phyloP scores from a whole-genome alignment of 345 rosid species.

The Moringa oleifera region DNA sequence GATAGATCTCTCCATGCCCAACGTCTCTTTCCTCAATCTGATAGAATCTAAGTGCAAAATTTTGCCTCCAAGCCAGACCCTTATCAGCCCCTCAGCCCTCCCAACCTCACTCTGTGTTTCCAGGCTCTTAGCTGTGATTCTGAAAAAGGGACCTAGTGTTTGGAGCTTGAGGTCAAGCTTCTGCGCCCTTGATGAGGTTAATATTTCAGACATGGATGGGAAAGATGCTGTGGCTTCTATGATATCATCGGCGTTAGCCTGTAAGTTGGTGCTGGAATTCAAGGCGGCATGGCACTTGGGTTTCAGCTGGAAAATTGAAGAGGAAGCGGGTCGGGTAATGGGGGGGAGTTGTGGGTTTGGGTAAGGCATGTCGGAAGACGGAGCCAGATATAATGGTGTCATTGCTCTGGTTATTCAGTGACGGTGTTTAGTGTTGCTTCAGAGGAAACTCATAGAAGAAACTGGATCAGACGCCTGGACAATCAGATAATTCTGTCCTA shows the following conservation, averaged over 20 bases:
- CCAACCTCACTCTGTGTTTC: conserved; percentile 59
- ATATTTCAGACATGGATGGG: conserved; percentile 77
- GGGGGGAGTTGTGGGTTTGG: background rate
- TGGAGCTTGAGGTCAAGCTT: conserved; percentile 68
- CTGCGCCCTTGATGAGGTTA: conserved; percentile 61
- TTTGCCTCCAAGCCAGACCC: conserved; percentile 75
- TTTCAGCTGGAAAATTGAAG: conserved; percentile 8
- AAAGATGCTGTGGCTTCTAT: conserved; percentile 7
- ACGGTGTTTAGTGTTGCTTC: no score
- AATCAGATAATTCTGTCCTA: no score
- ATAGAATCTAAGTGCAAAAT: conserved; percentile 82
- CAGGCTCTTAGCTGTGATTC: conserved; percentile 63
- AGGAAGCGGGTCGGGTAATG: conserved; percentile 13
- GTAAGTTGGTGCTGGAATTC: background rate
- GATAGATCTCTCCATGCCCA: conserved; percentile 68
- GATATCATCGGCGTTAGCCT: background rate
- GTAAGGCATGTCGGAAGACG: background rate
- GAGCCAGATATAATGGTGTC: background rate
- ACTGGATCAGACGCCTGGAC: no score
- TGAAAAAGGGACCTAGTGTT: conserved; percentile 73
- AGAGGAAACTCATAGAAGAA: no score
- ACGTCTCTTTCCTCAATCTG: conserved; percentile 60
- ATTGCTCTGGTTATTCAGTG: no score
- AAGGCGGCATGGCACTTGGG: background rate
- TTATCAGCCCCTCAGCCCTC: conserved; percentile 61